phyloP scores from a whole-genome alignment of 805 yeast species.

The Myxozyma geophila region DNA sequence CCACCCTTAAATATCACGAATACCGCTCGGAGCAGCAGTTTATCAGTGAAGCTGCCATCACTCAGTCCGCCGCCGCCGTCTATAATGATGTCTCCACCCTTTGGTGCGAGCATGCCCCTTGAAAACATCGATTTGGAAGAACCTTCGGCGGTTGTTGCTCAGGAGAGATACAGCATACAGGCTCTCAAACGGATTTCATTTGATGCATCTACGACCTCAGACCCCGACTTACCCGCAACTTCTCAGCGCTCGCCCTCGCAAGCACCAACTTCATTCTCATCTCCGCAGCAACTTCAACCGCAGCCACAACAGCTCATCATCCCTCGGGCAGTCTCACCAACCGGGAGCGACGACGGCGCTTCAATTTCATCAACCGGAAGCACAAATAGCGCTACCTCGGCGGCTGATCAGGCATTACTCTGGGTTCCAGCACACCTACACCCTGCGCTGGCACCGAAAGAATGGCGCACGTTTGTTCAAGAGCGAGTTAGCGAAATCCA shows the following conservation, averaged over 20 bases:
- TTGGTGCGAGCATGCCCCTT: slow-evolving; percentile 19
- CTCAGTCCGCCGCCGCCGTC: slow-evolving; percentile 9
- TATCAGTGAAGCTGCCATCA: background rate
- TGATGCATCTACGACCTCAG: slow-evolving; percentile 46
- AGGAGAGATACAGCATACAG: slow-evolving; percentile 49
- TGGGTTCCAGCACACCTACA: slow-evolving; percentile 98
- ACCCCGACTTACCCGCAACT: slow-evolving; percentile 48
- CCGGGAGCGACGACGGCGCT: slow-evolving; percentile 17
- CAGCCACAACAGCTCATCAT: slow-evolving; percentile 5
- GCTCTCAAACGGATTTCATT: slow-evolving; percentile 49
- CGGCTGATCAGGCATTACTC: slow-evolving; percentile 50
- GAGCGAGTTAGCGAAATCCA: slow-evolving; percentile 47
- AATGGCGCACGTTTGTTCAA: slow-evolving; percentile 53
- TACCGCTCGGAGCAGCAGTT: background rate
- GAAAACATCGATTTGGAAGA: slow-evolving; percentile 35
- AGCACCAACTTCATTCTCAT: slow-evolving; percentile 12
- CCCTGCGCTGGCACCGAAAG: slow-evolving; percentile 94
- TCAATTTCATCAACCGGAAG: slow-evolving; percentile 16
- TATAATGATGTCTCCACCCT: slow-evolving; percentile 8
- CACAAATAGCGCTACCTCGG: slow-evolving; percentile 24
- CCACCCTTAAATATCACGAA: background rate
- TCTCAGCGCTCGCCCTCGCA: slow-evolving; percentile 2
- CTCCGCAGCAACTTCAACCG: slow-evolving; percentile 6
- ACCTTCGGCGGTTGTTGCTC: slow-evolving; percentile 42
- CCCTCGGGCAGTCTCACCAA: background rate